Evolutionary conservation across 2,329 filamentous ascomycete species (phyloP).

Genomic region (Diplodia corticola): DNA sequence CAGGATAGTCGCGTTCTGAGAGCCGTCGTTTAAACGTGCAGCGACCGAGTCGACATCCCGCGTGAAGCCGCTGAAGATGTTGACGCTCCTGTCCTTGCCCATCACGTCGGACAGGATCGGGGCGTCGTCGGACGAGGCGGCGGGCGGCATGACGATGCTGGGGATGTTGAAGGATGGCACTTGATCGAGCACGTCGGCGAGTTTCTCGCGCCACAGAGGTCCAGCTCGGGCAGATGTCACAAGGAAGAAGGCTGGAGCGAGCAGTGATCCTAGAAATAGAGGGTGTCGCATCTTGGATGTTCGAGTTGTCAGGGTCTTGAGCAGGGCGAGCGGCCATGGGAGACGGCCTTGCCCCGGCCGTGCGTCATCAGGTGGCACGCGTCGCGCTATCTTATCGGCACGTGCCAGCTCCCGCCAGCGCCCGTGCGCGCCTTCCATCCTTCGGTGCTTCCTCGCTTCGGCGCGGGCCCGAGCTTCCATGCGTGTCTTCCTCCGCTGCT

Average conservation of each 20-base stretch:
- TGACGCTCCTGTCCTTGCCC: conserved; percentile 73
- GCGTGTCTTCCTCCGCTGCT: neutral
- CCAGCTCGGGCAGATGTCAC: conserved; percentile 36
- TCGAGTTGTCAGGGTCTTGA: neutral
- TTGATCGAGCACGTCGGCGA: conserved; percentile 31
- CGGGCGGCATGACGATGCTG: conserved; percentile 32
- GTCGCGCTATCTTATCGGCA: conserved; percentile 3
- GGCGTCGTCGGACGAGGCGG: conserved; percentile 19
- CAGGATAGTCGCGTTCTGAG: conserved; percentile 76
- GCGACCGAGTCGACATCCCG: conserved; percentile 72
- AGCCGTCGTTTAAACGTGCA: conserved; percentile 65
- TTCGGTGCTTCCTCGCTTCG: neutral
- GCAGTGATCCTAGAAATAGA: neutral
- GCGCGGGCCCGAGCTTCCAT: conserved; percentile 4
- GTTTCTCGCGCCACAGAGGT: conserved; percentile 31
- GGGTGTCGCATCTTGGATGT: neutral
- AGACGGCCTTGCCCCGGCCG: conserved; percentile 5
- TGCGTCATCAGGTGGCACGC: conserved; percentile 5
- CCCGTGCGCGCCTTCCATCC: neutral
- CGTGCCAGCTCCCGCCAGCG: neutral
- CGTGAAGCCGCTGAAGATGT: conserved; percentile 79
- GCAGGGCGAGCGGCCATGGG: neutral
- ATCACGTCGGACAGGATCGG: conserved; percentile 79
- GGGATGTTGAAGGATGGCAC: conserved; percentile 31
- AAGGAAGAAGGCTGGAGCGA: conserved; percentile 24